These are phyloP conservation scores for Lipomyces chichibuensis DNA, from an alignment of 805 yeast genomes.

Conservation along the genomic window DNA sequence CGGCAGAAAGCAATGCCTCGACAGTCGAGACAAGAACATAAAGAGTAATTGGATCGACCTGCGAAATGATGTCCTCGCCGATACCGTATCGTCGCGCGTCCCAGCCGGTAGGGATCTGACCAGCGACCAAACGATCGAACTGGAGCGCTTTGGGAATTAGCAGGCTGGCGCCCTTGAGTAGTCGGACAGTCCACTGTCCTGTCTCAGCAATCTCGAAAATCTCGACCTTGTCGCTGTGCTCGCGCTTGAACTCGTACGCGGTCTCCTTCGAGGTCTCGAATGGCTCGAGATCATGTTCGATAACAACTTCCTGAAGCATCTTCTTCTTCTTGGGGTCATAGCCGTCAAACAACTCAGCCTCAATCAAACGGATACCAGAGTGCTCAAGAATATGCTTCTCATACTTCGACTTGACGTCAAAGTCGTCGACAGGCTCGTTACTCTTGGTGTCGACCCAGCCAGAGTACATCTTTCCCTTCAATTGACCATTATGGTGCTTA, in stretches of 20 bases:
- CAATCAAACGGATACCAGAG: constrained; percentile 94
- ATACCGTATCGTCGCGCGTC: constrained; percentile 93
- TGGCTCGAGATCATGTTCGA: constrained; percentile 95
- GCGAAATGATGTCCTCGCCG: constrained; percentile 85
- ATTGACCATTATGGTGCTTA: constrained; percentile 88
- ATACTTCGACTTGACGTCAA: constrained; percentile 87
- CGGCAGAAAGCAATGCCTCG: constrained; percentile 90
- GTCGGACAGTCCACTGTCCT: constrained; percentile 88
- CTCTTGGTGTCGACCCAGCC: constrained; percentile 99
- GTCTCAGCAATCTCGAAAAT: constrained; percentile 83
- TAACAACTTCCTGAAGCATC: constrained; percentile 90
- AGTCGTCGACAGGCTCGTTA: constrained; percentile 89
- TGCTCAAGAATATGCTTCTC: constrained; percentile 88
- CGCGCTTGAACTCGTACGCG: constrained; percentile 89
- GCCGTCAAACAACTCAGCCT: constrained; percentile 91
- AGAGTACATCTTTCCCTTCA: constrained; percentile 79
- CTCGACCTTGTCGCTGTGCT: constrained; percentile 94
- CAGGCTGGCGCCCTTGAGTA: constrained; percentile 90
- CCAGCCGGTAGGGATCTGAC: constrained; percentile 99
- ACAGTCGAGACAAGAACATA: constrained; percentile 91
- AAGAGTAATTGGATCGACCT: constrained; percentile 95
- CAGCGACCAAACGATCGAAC: constrained; percentile 65
- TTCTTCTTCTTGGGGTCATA: constrained; percentile 94
- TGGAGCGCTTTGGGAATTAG: constrained; percentile 85
- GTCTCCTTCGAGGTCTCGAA: constrained; percentile 94